Evolutionary conservation across 2,329 filamentous ascomycete species (phyloP), one percentile per base, ranked within the genome.

Genomic region (Verticillium longisporum): DNA sequence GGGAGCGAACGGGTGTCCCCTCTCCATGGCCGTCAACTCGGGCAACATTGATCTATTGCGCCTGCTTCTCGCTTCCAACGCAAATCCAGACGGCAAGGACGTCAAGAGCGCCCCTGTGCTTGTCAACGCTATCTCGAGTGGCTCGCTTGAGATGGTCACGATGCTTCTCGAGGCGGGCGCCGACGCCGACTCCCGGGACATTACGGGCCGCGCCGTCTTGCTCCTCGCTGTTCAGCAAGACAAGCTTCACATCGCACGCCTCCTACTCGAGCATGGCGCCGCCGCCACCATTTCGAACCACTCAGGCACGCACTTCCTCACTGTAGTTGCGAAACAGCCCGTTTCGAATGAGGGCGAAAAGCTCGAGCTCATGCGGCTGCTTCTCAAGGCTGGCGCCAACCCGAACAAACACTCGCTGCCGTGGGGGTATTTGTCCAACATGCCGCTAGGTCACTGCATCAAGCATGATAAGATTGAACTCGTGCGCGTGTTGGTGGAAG

Each of bases 91-190:
- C 13, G 64, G 63, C 1, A 68, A 66, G 0, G 68, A 65, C 34
- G 61, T 67, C 1, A 67, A 67, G 0, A 72, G 73, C 11, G 61
- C 68, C 11, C 67, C 68, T 0, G 63, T 70, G 9, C 66, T 75
- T n/a, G 68, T 68, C 0, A 65, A 68, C 4, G 70, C 68, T 11
- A 64, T 71, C 1, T 67, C 66, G 41, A 71, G 70, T 54, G 68
- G 66, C 0, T 67, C 72, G 3, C 7, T 66, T 13, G 71, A 71
- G 3, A 63, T 74, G 26, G 68, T 68, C 6, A 66, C 68, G 57
- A 61, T 72, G 14, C 68, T 77, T 4, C 67, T 77, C 5, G 65
- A 70, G 9, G 64, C 64, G 21, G 73, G 74, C 9, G 74, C 74
- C 6, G 66, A 73, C 32, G 66, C 72, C 10, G 70, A 71, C 61